A percentile compares a stretch with the other conserved stretches of the same genome.
Conservation (phyloP, 352 stramenopile species). For the Hyaloperonospora arabidopsidis region DNA sequence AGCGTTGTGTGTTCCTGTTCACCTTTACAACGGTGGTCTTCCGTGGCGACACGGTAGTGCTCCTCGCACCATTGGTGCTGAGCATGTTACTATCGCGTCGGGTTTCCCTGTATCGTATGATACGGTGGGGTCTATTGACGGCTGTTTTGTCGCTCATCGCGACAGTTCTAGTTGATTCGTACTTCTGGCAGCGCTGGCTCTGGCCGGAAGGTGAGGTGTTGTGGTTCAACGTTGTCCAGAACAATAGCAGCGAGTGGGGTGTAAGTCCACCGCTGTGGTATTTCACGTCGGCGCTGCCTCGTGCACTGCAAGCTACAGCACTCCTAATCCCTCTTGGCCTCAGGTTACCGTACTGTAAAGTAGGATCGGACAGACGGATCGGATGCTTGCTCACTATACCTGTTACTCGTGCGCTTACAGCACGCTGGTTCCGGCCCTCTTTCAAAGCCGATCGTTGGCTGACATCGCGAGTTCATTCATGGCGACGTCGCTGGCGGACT, state of each 20-base stretch:
- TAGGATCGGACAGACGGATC: background rate
- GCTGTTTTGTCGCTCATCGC: constrained; percentile 62
- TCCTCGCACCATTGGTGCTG: constrained; percentile 91
- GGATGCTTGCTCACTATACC: background rate
- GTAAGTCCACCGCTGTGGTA: constrained; percentile 95
- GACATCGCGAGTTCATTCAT: constrained; percentile 33
- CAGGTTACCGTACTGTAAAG: constrained; percentile 30
- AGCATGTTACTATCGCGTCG: constrained; percentile 75
- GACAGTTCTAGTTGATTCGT: constrained; percentile 89
- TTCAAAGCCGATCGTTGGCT: constrained; percentile 36
- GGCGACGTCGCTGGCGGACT: constrained; percentile 40
- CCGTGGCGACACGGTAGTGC: constrained; percentile 93
- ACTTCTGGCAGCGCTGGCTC: constrained; percentile 91
- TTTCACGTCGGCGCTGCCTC: constrained; percentile 90
- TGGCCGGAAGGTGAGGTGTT: constrained; percentile 98
- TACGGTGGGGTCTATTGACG: constrained; percentile 75
- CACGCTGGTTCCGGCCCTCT: constrained; percentile 33
- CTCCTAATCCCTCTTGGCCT: constrained; percentile 79
- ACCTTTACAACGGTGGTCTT: constrained; percentile 93
- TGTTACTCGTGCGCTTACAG: constrained; percentile 15
- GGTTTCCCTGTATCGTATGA: constrained; percentile 67
- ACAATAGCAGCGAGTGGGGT: constrained; percentile 96
- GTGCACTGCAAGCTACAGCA: constrained; percentile 71
- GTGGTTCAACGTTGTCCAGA: constrained; percentile 94
- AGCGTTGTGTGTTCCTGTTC: constrained; percentile 69